A percentile compares a stretch with the other conserved stretches of the same genome.
Conservation (phyloP, 257 asterid genomes). For the Salvia rosmarinus region DNA sequence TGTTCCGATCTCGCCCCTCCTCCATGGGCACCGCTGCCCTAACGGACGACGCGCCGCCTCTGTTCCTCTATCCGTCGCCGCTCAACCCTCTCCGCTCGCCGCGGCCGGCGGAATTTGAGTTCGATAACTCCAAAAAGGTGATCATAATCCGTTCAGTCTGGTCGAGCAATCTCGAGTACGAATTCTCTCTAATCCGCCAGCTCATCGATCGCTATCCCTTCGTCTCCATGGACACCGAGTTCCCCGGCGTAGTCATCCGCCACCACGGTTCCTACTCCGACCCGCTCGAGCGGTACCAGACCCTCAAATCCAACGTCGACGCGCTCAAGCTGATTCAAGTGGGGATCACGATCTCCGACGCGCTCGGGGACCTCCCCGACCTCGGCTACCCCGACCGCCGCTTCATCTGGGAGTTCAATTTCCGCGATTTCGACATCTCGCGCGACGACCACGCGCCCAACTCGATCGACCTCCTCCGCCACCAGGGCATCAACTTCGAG, state of each 20-base stretch:
- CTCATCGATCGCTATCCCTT: slow-evolving; percentile 43
- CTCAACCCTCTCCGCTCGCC: background rate
- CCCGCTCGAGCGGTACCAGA: slow-evolving; percentile 57
- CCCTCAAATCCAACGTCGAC: slow-evolving; percentile 71
- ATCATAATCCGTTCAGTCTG: slow-evolving; percentile 56
- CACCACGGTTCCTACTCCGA: slow-evolving; percentile 41
- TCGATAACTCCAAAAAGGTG: slow-evolving; percentile 23
- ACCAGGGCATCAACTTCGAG: slow-evolving; percentile 65
- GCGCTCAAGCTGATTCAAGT: slow-evolving; percentile 76
- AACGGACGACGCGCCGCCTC: slow-evolving; percentile 32
- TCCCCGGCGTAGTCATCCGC: slow-evolving; percentile 59
- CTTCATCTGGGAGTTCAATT: slow-evolving; percentile 78
- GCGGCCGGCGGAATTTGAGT: slow-evolving; percentile 19
- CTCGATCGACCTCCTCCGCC: slow-evolving; percentile 66
- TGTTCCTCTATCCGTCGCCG: slow-evolving; percentile 12
- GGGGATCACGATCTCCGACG: slow-evolving; percentile 73
- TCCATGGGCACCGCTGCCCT: slow-evolving; percentile 39
- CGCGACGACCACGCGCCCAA: slow-evolving; percentile 58
- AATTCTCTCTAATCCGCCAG: slow-evolving; percentile 46
- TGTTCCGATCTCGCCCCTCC: slow-evolving; percentile 39
- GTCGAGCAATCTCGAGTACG: slow-evolving; percentile 47
- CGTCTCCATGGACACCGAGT: slow-evolving; percentile 62
- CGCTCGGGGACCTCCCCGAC: slow-evolving; percentile 64
- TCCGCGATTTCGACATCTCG: slow-evolving; percentile 62
- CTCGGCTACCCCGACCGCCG: slow-evolving; percentile 41